Base-by-base conservation (phyloP, 164 flowering plant species). In the Piper longum region DNA sequence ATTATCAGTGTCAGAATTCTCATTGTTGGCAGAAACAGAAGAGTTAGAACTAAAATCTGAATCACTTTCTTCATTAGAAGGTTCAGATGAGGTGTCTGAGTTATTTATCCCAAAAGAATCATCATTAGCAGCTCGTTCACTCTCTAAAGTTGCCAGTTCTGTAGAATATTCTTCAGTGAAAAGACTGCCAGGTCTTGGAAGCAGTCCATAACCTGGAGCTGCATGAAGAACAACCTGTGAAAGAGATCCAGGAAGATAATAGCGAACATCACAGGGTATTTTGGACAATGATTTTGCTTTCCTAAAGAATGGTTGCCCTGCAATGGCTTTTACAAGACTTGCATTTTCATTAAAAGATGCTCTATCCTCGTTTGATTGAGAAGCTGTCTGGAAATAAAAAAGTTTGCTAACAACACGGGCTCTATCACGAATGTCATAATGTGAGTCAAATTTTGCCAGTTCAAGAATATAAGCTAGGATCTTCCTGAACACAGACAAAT, bases 231-330 rank as follows among this genome's bases (percentile, higher is more conserved):
- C 98, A 66, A 93, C 79, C 74, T 86, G 97, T 39, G 98, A 93
- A 75, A 93, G 96, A 78, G 98, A 89, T 19, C 98, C 98, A 64
- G 98, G 98, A 69, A 93, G 92, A 78, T 88, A 93, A 72, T 85
- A 76, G 16, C 91, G 81, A 56, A 66, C 57, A 68, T 74, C 77
- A 9, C 64, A 69, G 14, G 83, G 69, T 57, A 72, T 73, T 54
- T 74, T 19, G 14, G 73, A 68, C 8, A 66, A 51, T 57, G 69
- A 65, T 66, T 74, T 79, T 66, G 64, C 52, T 64, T 83, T 67
- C 62, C 80, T 72, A 62, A 76, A 70, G 67, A 86, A 79, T 59
- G 86, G 63, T 43, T 55, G 57, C 75, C 80, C 78, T 42, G 77
- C 79, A 60, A 88, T 71, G 56, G 72, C 62, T 64, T 44, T 57